Evolutionary conservation across 2,329 filamentous ascomycete genomes (phyloP).

Genomic region (Furcasterigmium sp.): DNA sequence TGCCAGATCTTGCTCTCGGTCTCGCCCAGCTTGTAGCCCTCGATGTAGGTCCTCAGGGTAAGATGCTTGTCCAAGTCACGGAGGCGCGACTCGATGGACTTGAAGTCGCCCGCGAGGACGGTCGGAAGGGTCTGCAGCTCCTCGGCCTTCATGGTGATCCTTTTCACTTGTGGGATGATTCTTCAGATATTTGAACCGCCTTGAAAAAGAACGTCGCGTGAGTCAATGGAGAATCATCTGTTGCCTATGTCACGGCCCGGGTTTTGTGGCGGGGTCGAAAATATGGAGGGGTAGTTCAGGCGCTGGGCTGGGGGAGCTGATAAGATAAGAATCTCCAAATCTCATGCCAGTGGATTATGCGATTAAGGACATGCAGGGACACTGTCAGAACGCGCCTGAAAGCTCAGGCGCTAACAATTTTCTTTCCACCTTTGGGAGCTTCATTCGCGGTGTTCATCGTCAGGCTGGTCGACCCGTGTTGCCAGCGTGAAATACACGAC

Average conservation of each 20-base stretch:
- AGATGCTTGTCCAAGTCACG: constrained; percentile 81
- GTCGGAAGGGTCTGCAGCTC: constrained; percentile 47
- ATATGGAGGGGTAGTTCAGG: constrained; percentile 8
- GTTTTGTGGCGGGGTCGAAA: constrained; percentile 16
- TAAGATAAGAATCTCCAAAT: constrained; percentile 22
- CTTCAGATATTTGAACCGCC: not conserved
- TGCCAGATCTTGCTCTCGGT: constrained; percentile 81
- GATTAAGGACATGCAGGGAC: too few species aligned
- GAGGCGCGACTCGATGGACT: constrained; percentile 70
- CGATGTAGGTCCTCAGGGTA: constrained; percentile 78
- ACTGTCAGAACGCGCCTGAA: constrained; percentile 4
- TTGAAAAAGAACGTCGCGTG: not conserved
- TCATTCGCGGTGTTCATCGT: not conserved
- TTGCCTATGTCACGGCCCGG: constrained; percentile 13
- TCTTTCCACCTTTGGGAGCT: constrained; percentile 1
- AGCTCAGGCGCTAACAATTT: constrained; percentile 7
- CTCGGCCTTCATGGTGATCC: constrained; percentile 49
- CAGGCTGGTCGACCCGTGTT: constrained; percentile 1
- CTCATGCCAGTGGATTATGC: too few species aligned
- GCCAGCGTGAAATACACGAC: constrained; percentile 10
- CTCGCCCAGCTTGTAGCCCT: constrained; percentile 72
- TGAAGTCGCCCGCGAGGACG: constrained; percentile 65
- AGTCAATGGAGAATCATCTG: constrained; percentile 4
- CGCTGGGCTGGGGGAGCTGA: too few species aligned
- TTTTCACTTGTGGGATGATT: not conserved